Percentiles rank a stretch among this genome's conserved stretches.
Conservation (phyloP, 1,284 basidiomycete species). For the Apiotrichum gamsii region DNA sequence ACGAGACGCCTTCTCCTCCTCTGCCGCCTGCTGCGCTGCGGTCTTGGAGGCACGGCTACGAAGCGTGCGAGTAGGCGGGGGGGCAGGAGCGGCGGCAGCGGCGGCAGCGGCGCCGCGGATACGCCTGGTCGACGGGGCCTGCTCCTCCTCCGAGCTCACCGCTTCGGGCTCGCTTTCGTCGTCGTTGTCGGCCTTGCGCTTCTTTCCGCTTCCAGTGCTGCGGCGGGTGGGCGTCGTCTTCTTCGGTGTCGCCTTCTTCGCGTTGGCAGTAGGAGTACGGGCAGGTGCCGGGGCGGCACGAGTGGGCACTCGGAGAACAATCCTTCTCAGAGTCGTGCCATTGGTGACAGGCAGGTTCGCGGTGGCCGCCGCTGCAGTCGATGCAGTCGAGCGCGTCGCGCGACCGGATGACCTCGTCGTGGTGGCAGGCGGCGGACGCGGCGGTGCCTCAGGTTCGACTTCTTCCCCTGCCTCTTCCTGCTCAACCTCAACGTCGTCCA, state of each 20-base stretch:
- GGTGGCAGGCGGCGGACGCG: too few relatives aligned
- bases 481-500: neutral
- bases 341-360: too few relatives aligned
- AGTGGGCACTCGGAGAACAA: neutral
- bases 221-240: neutral
- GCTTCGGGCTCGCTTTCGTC: constrained; percentile 15
- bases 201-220: neutral
- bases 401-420: too few relatives aligned
- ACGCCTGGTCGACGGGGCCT: too few relatives aligned
- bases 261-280: too few relatives aligned
- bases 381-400: too few relatives aligned
- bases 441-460: neutral
- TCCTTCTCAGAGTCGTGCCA: neutral
- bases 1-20: constrained; percentile 21
- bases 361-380: too few relatives aligned
- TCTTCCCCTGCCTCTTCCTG: neutral
- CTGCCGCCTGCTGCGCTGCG: constrained; percentile 22
- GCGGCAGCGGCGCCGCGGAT: neutral
- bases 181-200: constrained; percentile 6
- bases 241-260: too few relatives aligned
- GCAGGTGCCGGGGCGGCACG: too few relatives aligned
- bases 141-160: constrained; percentile 2
- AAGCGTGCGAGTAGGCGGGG: constrained; percentile 20
- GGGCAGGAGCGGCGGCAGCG: constrained; percentile 1
- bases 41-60: constrained; percentile 27